Evolutionary conservation across 495 filamentous ascomycete genomes (phyloP), one percentile per base, ranked within the genome.

Genomic region (Oidiodendron maius): DNA sequence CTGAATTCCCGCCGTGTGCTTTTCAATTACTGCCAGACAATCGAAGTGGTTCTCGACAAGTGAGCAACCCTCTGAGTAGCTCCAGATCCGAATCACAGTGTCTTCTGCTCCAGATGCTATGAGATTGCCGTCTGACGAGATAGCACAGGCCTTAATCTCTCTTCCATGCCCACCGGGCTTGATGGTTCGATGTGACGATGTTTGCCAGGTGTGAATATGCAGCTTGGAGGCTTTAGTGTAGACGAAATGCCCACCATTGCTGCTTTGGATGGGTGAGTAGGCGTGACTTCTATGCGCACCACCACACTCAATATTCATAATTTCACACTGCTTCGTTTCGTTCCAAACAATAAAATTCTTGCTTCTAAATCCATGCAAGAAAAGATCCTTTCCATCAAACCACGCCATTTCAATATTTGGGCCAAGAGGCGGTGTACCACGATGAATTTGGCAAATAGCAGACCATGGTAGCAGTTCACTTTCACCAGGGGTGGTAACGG

Each of bases 51-150:
- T 43, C 10, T 41, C 17, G 11, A 45, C 3, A 60, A 61, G 51
- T 4, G 52, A 35, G n/a, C 59, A 13, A 10, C 11, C 18, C 15
- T 54, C 32, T 13, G 44, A 22, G 35, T 57, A 57, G n/a, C n/a
- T 16, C 66, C 78, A 87, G 20, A 97, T 75, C 16, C 86, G 78
- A 50, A 97, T 84, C 0, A 77, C 69, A 0, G 94, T 97, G 56
- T 97, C 93, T 64, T 97, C 93, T 0, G 88, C 84, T 0, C 86
- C 93, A 0, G 91, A 97, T 1, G 87, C 91, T 32, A 95, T 63
- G 15, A 82, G 65, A 6, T 53, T 53, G 24, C 53, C 36, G 32
- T 62, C 40, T 52, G 56, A 22, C 59, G 64, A 74, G 5, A 82
- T 59, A n/a, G 86, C 80, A 51, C 83, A 68, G 1, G 83, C 72